Evolutionary conservation across 2,329 filamentous ascomycete genomes (phyloP).

Genomic region (Ploettnerulaceae sp.): DNA sequence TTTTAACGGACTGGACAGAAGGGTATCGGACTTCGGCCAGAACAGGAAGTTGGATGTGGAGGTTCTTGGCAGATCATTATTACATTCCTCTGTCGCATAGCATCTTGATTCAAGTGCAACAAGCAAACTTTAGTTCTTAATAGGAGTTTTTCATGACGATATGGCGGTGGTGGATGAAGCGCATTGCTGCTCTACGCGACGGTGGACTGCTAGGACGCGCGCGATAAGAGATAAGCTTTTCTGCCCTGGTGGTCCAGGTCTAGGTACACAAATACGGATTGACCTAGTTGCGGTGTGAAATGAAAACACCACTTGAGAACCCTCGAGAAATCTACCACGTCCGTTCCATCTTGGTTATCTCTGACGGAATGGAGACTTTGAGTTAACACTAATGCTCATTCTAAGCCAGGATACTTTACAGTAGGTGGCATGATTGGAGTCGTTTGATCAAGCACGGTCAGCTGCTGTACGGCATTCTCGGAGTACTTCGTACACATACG

Average conservation of each 20-base stretch:
- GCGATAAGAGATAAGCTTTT: slow-evolving; percentile 8
- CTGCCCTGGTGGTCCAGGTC: not conserved
- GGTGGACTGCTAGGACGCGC: not conserved
- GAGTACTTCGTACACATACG: slow-evolving; percentile 20
- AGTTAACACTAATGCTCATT: slow-evolving; percentile 8
- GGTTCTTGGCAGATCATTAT: slow-evolving; percentile 15
- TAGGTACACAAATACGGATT: slow-evolving; percentile 1
- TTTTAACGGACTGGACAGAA: slow-evolving; percentile 8
- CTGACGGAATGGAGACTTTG: slow-evolving; percentile 5
- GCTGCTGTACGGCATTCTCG: slow-evolving; percentile 7
- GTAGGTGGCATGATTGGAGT: not conserved
- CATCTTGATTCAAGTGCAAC: not conserved
- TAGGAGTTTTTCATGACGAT: not conserved
- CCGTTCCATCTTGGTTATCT: not conserved
- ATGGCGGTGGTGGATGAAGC: slow-evolving; percentile 20
- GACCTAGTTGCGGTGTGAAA: slow-evolving; percentile 4
- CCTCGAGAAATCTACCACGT: not conserved
- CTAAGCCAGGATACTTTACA: not conserved
- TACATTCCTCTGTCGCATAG: slow-evolving; percentile 2
- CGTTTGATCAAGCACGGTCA: slow-evolving; percentile 2
- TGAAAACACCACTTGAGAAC: not conserved
- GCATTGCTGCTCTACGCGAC: slow-evolving; percentile 9
- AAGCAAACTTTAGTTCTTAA: not conserved
- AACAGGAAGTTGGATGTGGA: slow-evolving; percentile 5
- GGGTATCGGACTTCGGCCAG: slow-evolving; percentile 18